Base-by-base conservation (phyloP, 2,329 filamentous ascomycete species). In the Epichloe sp. region DNA sequence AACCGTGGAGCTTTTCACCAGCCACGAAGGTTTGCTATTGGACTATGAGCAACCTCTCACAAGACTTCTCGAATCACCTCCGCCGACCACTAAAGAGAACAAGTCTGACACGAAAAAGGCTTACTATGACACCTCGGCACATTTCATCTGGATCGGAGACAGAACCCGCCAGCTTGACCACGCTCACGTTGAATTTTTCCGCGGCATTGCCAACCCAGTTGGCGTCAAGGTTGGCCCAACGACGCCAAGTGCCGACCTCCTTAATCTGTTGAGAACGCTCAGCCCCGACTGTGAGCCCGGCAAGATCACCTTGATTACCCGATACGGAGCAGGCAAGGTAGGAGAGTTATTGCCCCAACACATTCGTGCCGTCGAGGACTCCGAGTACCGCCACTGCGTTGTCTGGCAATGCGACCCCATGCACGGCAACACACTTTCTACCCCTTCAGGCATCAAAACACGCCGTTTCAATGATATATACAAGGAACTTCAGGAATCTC, bases 321-420 rank as follows among this genome's bases (percentile, higher is more conserved):
- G 93, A 40, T 97, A 97, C 70, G 93, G 93, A 54, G 86, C 87
- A 15, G 72, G 73, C 42, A 86, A 86, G 58, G 88, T 98, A 42
- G 74, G 80, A 47, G 69, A 77, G 5, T 79, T 95, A 55, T 78
- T 98, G 0, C 88, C 89, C 0, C 75, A 72, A 8, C 93, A 97
- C 68, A 97, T 98, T 64, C 81, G 85, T 58, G 88, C 88, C 38
- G 91, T 98, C 26, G 85, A 93, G 66, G 76, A 76, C 59, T 90
- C 86, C 52, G 88, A 83, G 68, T 82, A 80, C 67, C 66, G 67
- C 45, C 67, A 73, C 48, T 70, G 68, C 21, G 88, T 95, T 4
- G 88, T 96, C 59, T 97, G 91, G 91, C 93, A 97, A 71, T 97
- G 91, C 70, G 93, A 98, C 69, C 93, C 93, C 21, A 98, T 98